Evolutionary conservation across 2,329 filamentous ascomycete species (phyloP).

Genomic region (Gnomoniopsis smithogilvyi): DNA sequence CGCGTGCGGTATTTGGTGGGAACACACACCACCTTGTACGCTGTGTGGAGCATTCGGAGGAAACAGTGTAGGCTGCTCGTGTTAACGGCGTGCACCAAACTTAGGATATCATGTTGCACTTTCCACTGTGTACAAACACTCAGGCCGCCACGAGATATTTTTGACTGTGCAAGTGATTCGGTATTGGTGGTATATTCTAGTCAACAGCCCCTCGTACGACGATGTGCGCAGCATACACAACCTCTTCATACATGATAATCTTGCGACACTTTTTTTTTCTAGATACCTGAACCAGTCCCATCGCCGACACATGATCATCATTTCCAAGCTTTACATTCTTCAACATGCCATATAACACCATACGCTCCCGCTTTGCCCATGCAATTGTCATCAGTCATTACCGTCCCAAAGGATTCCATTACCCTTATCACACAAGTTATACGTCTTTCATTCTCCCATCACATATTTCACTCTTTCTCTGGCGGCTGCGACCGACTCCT

Average conservation of each 20-base stretch:
- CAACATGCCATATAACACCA: not conserved
- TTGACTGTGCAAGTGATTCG: too few relatives aligned
- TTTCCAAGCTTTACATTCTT: not conserved
- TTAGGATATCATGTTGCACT: too few relatives aligned
- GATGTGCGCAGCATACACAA: not conserved
- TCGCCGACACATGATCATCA: not conserved
- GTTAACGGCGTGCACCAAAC: too few relatives aligned
- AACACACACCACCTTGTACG: too few relatives aligned
- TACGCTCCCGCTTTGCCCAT: not conserved
- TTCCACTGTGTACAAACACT: too few relatives aligned
- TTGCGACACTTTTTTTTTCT: constrained; percentile 11
- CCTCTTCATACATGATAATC: constrained; percentile 6
- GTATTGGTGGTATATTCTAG: not conserved
- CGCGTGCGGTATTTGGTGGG: too few relatives aligned
- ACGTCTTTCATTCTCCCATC: not conserved
- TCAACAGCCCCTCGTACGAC: not conserved
- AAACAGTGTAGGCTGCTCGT: too few relatives aligned
- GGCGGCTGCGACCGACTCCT: constrained; percentile 13
- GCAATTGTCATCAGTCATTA: not conserved
- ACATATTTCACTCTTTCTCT: constrained; percentile 6
- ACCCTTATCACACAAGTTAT: not conserved
- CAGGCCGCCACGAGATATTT: too few relatives aligned
- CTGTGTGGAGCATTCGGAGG: too few relatives aligned
- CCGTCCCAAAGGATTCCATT: not conserved
- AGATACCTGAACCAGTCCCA: not conserved